Conservation (phyloP, 768 basidiomycete species). For the Phallus indusiatus region DNA sequence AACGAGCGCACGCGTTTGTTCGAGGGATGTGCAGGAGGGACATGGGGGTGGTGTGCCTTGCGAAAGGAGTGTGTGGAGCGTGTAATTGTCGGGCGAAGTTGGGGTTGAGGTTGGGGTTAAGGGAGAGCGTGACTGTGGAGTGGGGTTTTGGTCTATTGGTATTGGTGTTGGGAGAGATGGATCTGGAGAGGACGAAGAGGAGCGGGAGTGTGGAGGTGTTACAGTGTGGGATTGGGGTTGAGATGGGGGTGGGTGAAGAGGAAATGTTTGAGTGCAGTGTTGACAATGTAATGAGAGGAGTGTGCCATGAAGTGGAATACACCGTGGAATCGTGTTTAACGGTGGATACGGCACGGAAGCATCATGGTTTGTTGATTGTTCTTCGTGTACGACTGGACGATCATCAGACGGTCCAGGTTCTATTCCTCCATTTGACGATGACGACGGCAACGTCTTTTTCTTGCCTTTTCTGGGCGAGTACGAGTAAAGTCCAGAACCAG, state of each 20-base stretch:
- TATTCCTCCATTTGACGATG: constrained; percentile 9
- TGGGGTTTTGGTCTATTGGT: background rate
- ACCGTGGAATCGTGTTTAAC: constrained; percentile 56
- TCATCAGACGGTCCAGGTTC: constrained; percentile 17
- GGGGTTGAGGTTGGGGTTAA: too few relatives aligned
- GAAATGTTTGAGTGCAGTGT: constrained; percentile 64
- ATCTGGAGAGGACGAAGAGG: background rate
- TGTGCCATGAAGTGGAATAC: constrained; percentile 86
- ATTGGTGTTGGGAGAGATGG: background rate
- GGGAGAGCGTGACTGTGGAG: background rate
- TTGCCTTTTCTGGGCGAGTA: too few relatives aligned
- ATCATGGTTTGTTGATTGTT: background rate
- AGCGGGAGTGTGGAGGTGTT: background rate
- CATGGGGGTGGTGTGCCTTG: constrained; percentile 63
- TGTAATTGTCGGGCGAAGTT: background rate
- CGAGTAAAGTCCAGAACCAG: too few relatives aligned
- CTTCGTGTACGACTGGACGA: background rate
- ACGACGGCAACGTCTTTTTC: background rate
- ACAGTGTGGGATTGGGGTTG: background rate
- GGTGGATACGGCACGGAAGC: constrained; percentile 15
- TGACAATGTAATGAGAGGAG: constrained; percentile 73
- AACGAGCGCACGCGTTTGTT: constrained; percentile 57
- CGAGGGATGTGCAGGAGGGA: constrained; percentile 65
- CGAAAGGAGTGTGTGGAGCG: constrained; percentile 46
- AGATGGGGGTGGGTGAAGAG: constrained; percentile 37